phyloP scores from a whole-genome alignment of 176 grass and related monocot genomes.

The Stipa capillata region DNA sequence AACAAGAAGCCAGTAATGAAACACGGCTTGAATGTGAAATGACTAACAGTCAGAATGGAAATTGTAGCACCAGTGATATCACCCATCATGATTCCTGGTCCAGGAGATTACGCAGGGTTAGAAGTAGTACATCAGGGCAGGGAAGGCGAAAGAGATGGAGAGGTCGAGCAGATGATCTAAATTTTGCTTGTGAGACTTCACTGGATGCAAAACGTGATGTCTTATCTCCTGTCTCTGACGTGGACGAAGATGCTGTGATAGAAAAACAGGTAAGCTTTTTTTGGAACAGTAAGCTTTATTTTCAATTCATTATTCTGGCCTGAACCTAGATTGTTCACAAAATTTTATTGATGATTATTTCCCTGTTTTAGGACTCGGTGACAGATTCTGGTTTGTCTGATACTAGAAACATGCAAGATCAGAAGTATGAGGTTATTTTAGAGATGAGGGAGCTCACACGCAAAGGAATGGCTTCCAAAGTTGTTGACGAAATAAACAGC shows the following conservation, averaged over 20 bases:
- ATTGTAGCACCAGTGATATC: constrained; percentile 80
- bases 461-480: constrained; percentile 88
- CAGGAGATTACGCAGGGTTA: constrained; percentile 67
- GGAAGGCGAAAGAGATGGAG: constrained; percentile 92
- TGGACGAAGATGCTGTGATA: constrained; percentile 22
- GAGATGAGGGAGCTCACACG: constrained; percentile 76
- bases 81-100: constrained; percentile 61
- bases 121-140: constrained; percentile 56
- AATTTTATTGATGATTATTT: constrained; percentile 14
- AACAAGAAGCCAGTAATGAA: constrained; percentile 30
- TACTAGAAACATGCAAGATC: constrained; percentile 31
- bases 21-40: constrained; percentile 48
- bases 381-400: constrained; percentile 16
- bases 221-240: background rate
- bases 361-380: constrained; percentile 31
- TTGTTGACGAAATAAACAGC: constrained; percentile 81
- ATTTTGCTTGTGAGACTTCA: constrained; percentile 25
- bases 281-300: constrained; percentile 41
- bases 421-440: constrained; percentile 74
- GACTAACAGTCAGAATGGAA: constrained; percentile 43
- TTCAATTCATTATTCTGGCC: background rate
- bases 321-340: background rate
- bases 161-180: constrained; percentile 52
- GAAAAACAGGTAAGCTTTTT: constrained; percentile 52
- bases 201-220: constrained; percentile 33